Evolutionary conservation across 1,284 basidiomycete genomes (phyloP), one percentile per base, ranked within the genome.

Genomic region (Cutaneotrichosporon arboriforme): DNA sequence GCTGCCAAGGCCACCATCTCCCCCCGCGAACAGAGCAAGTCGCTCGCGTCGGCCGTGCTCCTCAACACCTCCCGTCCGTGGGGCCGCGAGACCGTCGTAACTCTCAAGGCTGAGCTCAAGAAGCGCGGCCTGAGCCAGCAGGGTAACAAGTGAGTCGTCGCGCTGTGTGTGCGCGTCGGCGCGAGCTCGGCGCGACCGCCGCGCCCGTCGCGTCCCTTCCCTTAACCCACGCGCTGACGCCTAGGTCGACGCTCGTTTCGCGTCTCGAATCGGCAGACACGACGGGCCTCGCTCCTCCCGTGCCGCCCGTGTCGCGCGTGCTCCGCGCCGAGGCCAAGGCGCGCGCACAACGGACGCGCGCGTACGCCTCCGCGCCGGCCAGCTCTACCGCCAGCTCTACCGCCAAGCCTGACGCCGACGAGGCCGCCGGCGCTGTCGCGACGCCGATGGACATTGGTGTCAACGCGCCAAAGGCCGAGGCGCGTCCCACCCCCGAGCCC

Each of bases 21-120:
- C 10, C 36, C 51, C 18, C 15, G 18, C 17, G 37, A 50, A 26
- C 66, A 67, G 49, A 55, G 64, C 9, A 58, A 66, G 49, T 59
- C 59, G 8, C 65, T 87, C 51, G 85, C 83, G 38, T 87, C 85
- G 9, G 80, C 84, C 10, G 83, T 84, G 26, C 79, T 87, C 37
- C 79, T 87, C 56, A 80, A 79, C 40, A 80, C 81, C 55, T 78
- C 81, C 53, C 84, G 83, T 79, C 81, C 83, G 49, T 70, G 81
- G 79, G 70, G 79, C 53, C 53, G 40, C 47, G 70, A 84, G 66
- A 81, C 81, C 44, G 74, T 85, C 48, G 76, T 77, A 9, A 79
- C 81, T 42, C 79, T 88, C 47, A 82, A 81, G 68, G 77, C 79
- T 52, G 84, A 87, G 70, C 80, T 84, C 43, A 85, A 79, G 68